Base-by-base conservation (phyloP, 1,284 basidiomycete genomes). In the Ganoderma lingzhi region DNA sequence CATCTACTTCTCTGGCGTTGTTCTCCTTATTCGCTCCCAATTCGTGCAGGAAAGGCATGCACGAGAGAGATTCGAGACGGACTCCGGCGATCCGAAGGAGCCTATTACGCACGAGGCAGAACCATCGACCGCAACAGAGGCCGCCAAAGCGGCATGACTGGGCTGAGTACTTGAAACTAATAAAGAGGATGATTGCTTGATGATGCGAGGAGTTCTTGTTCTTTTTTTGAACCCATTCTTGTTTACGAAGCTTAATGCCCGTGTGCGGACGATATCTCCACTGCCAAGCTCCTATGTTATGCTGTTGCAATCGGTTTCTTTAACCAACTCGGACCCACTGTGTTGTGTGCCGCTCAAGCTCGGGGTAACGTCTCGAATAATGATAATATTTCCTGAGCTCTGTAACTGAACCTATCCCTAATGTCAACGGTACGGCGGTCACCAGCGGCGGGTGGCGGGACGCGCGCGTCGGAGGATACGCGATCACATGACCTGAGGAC, bases 1-100 rank as follows among this genome's bases (percentile, higher is more conserved):
- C 6, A 70, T 83, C 1, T 89, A 89, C 74, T 73, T 79, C 58
- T 77, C 75, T 8, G 88, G 87, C 0, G 74, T 89, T n/a, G 75
- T 78, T 9, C 78, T 88, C 67, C 80, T 39, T 56, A 66, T 88
- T 45, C 84, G 82, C 0, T 82, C 80, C 56, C 87, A 88, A 72
- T 83, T 81, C 69, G 79, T 73, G 59, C 85, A 85, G 73, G 87
- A 88, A 62, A 23, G 65, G 66, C n/a, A 56, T 53, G 56, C 35
- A 23, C 37, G 41, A n/a, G 60, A 39, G 23, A 23, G 28, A 44
- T 2, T 41, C 39, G 53, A 60, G 12, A 42, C 12, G 2, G 45
- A 48, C 30, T 48, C 56, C 10, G 56, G 62, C 35, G 64, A 63
- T 37, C 39, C 41, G 9, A 70, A 60, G 32, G 64, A 58, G 39